These are phyloP conservation scores for Hyaloscypha hepaticicola DNA, from an alignment of 495 filamentous ascomycete genomes.

Conservation along the genomic window DNA sequence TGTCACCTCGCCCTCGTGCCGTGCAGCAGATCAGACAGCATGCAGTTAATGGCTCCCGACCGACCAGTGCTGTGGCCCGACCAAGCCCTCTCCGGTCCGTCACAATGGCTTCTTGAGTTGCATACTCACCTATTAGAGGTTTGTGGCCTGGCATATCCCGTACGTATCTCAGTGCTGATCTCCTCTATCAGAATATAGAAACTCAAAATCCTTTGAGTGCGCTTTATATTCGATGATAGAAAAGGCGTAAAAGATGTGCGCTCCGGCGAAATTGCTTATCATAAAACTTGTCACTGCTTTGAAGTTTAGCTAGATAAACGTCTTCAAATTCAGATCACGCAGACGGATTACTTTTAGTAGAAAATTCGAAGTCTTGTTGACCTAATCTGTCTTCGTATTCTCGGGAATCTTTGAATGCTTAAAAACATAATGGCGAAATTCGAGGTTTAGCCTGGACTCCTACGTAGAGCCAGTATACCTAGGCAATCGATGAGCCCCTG, in stretches of 20 bases:
- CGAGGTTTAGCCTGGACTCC: too few relatives aligned
- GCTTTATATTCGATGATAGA: conserved; percentile 17
- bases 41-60: conserved; percentile 34
- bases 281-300: background rate
- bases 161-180: background rate
- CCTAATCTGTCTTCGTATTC: background rate
- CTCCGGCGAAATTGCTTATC: conserved; percentile 20
- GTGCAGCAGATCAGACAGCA: conserved; percentile 39
- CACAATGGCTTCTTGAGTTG: conserved; percentile 56
- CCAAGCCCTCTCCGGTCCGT: conserved; percentile 60
- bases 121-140: conserved; percentile 26
- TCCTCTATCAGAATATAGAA: background rate
- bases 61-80: conserved; percentile 23
- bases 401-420: too few relatives aligned
- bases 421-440: too few relatives aligned
- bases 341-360: conserved; percentile 4
- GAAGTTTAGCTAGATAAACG: conserved; percentile 7
- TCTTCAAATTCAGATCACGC: conserved; percentile 5
- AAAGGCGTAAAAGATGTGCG: conserved; percentile 10
- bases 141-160: background rate
- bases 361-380: conserved; percentile 18
- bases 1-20: conserved; percentile 39
- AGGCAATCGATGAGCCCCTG: too few relatives aligned
- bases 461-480: too few relatives aligned
- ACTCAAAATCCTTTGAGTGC: conserved; percentile 8